Evolutionary conservation across 1,139 yeast genomes (phyloP), one percentile per base, ranked within the genome.

Genomic region (Suhomyces maxii): DNA sequence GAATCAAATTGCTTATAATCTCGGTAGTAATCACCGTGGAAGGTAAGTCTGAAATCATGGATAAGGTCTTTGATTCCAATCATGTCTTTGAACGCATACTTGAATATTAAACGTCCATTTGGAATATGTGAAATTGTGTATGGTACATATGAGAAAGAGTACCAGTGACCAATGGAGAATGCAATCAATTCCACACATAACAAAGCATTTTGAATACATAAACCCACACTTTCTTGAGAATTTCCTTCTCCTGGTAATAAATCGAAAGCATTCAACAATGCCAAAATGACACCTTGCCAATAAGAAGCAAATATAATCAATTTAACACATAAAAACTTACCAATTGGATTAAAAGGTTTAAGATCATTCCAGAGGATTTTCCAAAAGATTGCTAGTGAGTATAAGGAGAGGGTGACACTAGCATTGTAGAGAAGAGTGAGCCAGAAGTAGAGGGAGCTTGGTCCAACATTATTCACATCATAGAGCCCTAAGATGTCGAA

Each of bases 301-400:
- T 90, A 93, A 13, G 96, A 88, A 34, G 97, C 97, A 73, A 93
- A 93, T 47, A 95, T 91, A 48, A 93, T 89, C 53, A 90, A 76
- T 63, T 93, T 93, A 44, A 93, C 96, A 69, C 97, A 90, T 39
- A 95, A 65, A 62, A 93, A 93, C 65, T 95, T 95, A 8, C 96
- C 91, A 74, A 93, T 83, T 2, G 98, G 98, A 45, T 88, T 79
- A 68, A 86, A 91, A 0, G 88, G 90, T 46, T 73, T 76, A 55
- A 93, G 74, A 57, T 91, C 98, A 7, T 64, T 67, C 70, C 88
- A 83, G 14, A 93, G 70, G 52, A 95, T 88, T 60, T 83, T 86
- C 99, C 99, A 93, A 64, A 93, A 93, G 43, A 91, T 71, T 0
- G 97, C 97, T 53, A 95, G 69, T 47, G 89, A 84, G 63, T 90